Conservation (phyloP, 2,329 filamentous ascomycete genomes). For the Thelonectria rubi region DNA sequence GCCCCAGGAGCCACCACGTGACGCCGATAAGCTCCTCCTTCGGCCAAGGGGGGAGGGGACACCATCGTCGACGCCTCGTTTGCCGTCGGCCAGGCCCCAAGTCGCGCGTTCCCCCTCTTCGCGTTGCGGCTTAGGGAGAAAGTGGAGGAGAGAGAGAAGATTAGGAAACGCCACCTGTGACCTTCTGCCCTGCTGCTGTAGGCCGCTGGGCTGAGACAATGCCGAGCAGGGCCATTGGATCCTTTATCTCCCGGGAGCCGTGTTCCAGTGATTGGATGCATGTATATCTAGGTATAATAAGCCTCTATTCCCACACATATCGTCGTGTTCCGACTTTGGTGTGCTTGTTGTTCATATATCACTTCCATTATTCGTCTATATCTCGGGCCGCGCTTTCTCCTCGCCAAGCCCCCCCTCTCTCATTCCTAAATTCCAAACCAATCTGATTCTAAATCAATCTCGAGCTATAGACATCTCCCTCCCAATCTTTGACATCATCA, state of each 20-base stretch:
- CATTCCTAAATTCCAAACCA: neutral
- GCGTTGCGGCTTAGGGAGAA: neutral
- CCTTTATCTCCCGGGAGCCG: slow-evolving; percentile 5
- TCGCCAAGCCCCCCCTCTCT: neutral
- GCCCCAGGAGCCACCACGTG: slow-evolving; percentile 34
- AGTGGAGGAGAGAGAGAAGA: neutral
- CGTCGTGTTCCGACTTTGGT: neutral
- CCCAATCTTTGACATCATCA: neutral
- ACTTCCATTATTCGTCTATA: neutral
- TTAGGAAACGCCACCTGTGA: neutral
- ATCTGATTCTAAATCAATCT: neutral
- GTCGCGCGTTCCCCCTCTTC: too few relatives aligned
- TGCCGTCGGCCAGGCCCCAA: neutral
- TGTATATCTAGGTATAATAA: neutral
- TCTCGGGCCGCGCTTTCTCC: neutral
- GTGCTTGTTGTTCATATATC: slow-evolving; percentile 1
- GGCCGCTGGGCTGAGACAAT: neutral
- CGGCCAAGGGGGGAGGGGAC: neutral
- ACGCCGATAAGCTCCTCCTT: slow-evolving; percentile 41
- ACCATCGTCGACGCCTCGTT: slow-evolving; percentile 12
- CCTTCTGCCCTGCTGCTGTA: neutral
- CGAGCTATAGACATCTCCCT: neutral
- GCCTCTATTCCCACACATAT: neutral
- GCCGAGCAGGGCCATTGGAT: neutral
- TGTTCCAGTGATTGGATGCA: neutral